Evolutionary conservation across 768 basidiomycete genomes (phyloP), one percentile per base, ranked within the genome.

Genomic region (Lentinula sp.): DNA sequence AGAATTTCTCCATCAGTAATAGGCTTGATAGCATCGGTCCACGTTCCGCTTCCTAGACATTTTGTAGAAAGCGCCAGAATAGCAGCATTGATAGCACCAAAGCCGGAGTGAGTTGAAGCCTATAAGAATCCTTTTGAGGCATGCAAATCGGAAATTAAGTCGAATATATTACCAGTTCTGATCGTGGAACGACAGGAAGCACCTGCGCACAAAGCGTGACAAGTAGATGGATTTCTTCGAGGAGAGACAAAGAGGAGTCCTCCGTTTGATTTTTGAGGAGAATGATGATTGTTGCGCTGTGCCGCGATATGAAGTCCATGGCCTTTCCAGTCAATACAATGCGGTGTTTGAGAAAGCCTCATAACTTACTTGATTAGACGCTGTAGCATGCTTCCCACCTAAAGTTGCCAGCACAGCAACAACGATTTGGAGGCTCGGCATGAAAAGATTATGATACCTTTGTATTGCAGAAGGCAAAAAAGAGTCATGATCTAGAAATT

Each of bases 371-470:
- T 93, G 92, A 51, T 86, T 83, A 1, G 84, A 77, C 0, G 85
- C 87, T 0, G 85, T 85, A 2, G 80, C 70, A 63, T 92, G 89
- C 54, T 83, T 83, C 18, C 77, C 74, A 10, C 91, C 90, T 9
- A 94, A 71, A n/a, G 88, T 89, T 3, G 92, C 84, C 34, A 96
- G 74, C 59, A 93, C 82, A 7, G 85, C 87, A 59, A 86, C 82
- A 11, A 91, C 80, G 18, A 97, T 79, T 70, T 97, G 94, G 45
- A 98, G 70, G 4, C 89, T 87, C 0, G 93, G 95, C 74, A 94
- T 84, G 66, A 97, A 81, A 1, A 97, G 73, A 67, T 97, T 95
- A 67, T 97, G 94, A 70, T 97, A 95, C 39, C 96, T 85, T 59
- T 91, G 87, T 18, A 93, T 82, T 1, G 91, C 91, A 0, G 90